A percentile compares a stretch with the other conserved stretches of the same genome.
Conservation (phyloP, 495 filamentous ascomycete genomes). For the Usnea hakonensis region DNA sequence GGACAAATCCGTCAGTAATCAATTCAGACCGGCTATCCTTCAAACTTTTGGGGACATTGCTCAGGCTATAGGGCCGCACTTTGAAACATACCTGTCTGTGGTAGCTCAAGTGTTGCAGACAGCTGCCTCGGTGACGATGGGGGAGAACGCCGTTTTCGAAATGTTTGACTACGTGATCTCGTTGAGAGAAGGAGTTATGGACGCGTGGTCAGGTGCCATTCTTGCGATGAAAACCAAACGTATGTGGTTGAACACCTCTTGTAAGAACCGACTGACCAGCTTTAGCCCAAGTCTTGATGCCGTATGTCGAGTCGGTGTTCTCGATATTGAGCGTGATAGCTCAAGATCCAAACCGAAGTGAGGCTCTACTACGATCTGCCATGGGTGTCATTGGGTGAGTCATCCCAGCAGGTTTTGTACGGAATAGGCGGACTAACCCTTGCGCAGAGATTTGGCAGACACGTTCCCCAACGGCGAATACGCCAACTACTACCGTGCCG, state of each 20-base stretch:
- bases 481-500: slow-evolving; percentile 70
- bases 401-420: neutral
- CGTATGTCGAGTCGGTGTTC: slow-evolving; percentile 82
- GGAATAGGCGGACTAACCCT: slow-evolving; percentile 31
- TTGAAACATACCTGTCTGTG: slow-evolving; percentile 84
- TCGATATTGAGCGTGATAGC: slow-evolving; percentile 74
- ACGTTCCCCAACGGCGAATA: slow-evolving; percentile 88
- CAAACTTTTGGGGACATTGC: slow-evolving; percentile 98
- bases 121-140: slow-evolving; percentile 70
- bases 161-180: slow-evolving; percentile 95
- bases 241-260: slow-evolving; percentile 32
- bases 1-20: slow-evolving; percentile 61
- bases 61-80: slow-evolving; percentile 84
- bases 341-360: slow-evolving; percentile 75
- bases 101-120: slow-evolving; percentile 92
- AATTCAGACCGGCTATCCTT: slow-evolving; percentile 95
- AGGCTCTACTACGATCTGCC: slow-evolving; percentile 79
- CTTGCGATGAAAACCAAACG: slow-evolving; percentile 85
- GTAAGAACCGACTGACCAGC: slow-evolving; percentile 3
- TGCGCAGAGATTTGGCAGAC: slow-evolving; percentile 77
- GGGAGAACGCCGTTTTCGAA: slow-evolving; percentile 66
- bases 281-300: slow-evolving; percentile 59
- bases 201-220: slow-evolving; percentile 95
- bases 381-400: slow-evolving; percentile 96
- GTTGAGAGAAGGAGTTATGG: slow-evolving; percentile 94